phyloP scores from a whole-genome alignment of 1,139 yeast species.

The Taphrina communis region DNA sequence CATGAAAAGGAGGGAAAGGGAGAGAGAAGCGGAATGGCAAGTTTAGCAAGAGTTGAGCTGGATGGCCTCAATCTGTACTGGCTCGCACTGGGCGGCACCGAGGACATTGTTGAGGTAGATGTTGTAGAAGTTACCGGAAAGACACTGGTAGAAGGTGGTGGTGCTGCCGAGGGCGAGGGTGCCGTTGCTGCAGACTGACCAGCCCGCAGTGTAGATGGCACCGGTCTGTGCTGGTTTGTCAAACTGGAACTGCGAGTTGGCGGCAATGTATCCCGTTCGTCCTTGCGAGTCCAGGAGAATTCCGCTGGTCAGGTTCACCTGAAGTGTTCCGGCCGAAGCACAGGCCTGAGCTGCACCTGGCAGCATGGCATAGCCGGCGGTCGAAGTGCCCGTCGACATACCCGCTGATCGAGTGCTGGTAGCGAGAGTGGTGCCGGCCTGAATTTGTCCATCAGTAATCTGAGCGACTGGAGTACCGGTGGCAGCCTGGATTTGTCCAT shows the following conservation, averaged over 20 bases:
- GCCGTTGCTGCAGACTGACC: conserved; percentile 68
- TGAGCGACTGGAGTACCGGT: conserved; percentile 53
- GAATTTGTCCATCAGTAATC: conserved; percentile 53
- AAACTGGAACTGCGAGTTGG: conserved; percentile 86
- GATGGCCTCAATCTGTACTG: conserved; percentile 59
- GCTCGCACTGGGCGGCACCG: conserved; percentile 68
- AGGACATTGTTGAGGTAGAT: conserved; percentile 65
- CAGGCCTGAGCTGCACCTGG: conserved; percentile 40
- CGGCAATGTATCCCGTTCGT: conserved; percentile 81
- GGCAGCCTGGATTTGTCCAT: conserved; percentile 58
- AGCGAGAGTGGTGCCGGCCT: conserved; percentile 50
- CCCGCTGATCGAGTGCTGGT: conserved; percentile 51
- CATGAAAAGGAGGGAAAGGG: too few species aligned
- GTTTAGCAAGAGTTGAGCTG: conserved; percentile 39
- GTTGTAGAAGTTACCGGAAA: conserved; percentile 81
- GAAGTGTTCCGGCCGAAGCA: conserved; percentile 29
- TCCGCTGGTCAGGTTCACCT: conserved; percentile 59
- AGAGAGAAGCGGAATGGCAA: too few species aligned
- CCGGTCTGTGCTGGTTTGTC: conserved; percentile 94
- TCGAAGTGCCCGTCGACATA: conserved; percentile 47
- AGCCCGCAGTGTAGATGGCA: conserved; percentile 82
- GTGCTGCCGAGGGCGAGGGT: conserved; percentile 71
- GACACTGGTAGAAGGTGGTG: conserved; percentile 75
- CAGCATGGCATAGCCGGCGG: conserved; percentile 38
- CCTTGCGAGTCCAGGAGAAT: conserved; percentile 67